Evolutionary conservation across 2,329 filamentous ascomycete species (phyloP).

Genomic region (Trichophyton equinum): DNA sequence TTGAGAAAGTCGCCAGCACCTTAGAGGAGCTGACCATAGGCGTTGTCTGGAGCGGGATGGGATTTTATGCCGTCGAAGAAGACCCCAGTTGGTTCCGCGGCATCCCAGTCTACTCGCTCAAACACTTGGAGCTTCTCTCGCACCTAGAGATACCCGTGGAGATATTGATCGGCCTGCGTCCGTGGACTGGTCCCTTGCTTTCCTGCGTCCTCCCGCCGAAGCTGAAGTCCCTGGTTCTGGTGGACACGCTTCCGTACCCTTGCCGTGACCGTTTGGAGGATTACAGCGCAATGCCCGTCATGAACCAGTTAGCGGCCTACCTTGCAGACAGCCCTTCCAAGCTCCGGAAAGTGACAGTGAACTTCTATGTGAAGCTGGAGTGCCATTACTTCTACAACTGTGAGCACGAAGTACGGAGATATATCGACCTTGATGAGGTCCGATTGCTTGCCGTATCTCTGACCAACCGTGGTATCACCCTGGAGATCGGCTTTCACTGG

Average conservation of each 20-base stretch:
- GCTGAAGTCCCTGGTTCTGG: background rate
- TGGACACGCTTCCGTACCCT: background rate
- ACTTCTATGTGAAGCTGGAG: background rate
- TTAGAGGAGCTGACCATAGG: background rate
- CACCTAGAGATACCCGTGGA: background rate
- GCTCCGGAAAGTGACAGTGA: background rate
- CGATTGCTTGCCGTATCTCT: no score
- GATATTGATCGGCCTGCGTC: background rate
- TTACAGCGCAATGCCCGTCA: background rate
- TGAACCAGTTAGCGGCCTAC: background rate
- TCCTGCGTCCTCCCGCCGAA: background rate
- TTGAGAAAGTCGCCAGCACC: background rate
- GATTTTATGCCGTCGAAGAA: no score
- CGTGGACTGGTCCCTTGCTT: background rate
- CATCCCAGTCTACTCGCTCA: background rate
- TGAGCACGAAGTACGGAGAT: no score
- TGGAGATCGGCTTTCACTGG: no score
- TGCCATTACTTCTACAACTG: background rate
- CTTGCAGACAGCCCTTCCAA: background rate
- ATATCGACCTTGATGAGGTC: no score
- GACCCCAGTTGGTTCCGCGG: no score
- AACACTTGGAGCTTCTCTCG: background rate
- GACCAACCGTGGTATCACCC: no score
- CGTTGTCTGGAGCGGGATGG: background rate
- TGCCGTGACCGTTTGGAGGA: no score